Conservation (phyloP, 2,329 filamentous ascomycete species). For the Stemphylium vesicarium region DNA sequence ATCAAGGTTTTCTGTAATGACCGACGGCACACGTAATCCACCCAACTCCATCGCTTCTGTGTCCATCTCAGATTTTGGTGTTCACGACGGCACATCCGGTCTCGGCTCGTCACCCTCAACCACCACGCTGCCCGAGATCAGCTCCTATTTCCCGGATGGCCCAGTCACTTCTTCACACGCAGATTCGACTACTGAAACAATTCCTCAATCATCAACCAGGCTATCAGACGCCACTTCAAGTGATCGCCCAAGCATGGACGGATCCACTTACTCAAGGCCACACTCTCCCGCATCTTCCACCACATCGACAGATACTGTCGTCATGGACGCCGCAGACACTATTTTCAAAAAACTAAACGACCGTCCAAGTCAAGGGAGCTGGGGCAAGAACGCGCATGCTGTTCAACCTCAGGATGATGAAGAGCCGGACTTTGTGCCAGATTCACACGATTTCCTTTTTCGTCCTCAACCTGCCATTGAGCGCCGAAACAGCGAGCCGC, state of each 20-base stretch:
- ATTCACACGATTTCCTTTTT: conserved; percentile 40
- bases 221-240: conserved; percentile 10
- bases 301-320: conserved; percentile 27
- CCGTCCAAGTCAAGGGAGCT: conserved; percentile 22
- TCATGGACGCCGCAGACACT: conserved; percentile 35
- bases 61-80: conserved; percentile 19
- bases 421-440: conserved; percentile 24
- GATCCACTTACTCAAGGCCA: conserved; percentile 14
- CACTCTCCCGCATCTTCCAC: conserved; percentile 32
- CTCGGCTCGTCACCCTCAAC: conserved; percentile 26
- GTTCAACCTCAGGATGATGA: conserved; percentile 18
- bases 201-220: conserved; percentile 9
- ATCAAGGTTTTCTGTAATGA: conserved; percentile 32
- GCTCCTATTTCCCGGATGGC: conserved; percentile 37
- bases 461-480: conserved; percentile 13
- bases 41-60: conserved; percentile 38
- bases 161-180: conserved; percentile 15
- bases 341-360: conserved; percentile 39
- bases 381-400: conserved; percentile 20
- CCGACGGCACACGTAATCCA: conserved; percentile 34
- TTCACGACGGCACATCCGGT: conserved; percentile 10
- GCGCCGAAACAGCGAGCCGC: conserved; percentile 15
- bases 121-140: conserved; percentile 33
- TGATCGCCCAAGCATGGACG: conserved; percentile 14
- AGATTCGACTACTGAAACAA: conserved; percentile 1